These are phyloP conservation scores for Priceomyces fermenticarens DNA, from an alignment of 805 yeast species.

Conservation along the genomic window DNA sequence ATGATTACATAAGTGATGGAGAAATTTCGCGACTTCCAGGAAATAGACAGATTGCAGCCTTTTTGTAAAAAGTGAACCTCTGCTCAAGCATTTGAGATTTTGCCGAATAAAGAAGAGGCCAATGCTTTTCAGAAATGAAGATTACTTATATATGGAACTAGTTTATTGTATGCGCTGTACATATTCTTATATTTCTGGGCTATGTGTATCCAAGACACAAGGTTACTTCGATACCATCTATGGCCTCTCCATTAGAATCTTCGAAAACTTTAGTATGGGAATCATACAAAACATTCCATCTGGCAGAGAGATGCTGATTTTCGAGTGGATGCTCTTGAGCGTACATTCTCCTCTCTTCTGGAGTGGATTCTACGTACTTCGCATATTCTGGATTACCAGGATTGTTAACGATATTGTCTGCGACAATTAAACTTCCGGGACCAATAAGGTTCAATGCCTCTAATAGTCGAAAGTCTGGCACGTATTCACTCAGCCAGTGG, in stretches of 20 bases:
- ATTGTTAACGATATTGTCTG: constrained; percentile 32
- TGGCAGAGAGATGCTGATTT: constrained; percentile 26
- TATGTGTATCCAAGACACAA: constrained; percentile 23
- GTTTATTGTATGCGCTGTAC: no score
- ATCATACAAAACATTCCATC: constrained; percentile 43
- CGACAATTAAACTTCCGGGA: constrained; percentile 36
- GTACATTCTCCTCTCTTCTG: constrained; percentile 29
- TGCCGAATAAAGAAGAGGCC: no score
- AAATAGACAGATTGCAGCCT: no score
- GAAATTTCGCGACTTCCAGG: no score
- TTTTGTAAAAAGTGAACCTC: no score
- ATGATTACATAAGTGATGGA: no score
- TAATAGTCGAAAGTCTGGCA: constrained; percentile 40
- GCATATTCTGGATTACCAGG: constrained; percentile 41
- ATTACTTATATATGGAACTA: no score
- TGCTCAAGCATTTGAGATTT: no score
- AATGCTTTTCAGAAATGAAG: no score
- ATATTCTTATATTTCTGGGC: no score
- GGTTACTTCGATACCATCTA: constrained; percentile 34
- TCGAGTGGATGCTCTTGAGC: constrained; percentile 17
- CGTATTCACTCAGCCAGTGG: constrained; percentile 35
- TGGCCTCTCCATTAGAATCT: constrained; percentile 9
- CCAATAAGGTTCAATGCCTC: constrained; percentile 38
- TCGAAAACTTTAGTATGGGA: constrained; percentile 20
- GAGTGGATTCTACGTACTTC: constrained; percentile 34